Evolutionary conservation across 2,329 filamentous ascomycete genomes (phyloP).

Genomic region (Ramichloridium luteum): DNA sequence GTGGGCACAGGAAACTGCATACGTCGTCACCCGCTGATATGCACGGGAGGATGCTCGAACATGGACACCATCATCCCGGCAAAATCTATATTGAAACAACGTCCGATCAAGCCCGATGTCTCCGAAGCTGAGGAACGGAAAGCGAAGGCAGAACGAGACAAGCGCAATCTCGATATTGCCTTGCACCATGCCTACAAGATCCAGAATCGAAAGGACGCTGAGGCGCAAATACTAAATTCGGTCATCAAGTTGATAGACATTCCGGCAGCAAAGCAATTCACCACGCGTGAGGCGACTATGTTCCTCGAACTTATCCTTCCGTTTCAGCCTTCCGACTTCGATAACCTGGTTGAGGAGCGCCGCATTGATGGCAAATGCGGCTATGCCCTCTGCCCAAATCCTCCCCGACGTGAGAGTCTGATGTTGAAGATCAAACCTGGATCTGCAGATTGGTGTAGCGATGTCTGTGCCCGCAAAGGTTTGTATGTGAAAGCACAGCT

Average conservation of each 20-base stretch:
- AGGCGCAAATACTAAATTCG: constrained; percentile 58
- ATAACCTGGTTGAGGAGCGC: constrained; percentile 76
- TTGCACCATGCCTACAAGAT: constrained; percentile 72
- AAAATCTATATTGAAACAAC: constrained; percentile 37
- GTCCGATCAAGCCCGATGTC: constrained; percentile 19
- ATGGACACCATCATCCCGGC: constrained; percentile 24
- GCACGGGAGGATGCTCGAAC: constrained; percentile 1
- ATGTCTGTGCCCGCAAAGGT: constrained; percentile 63
- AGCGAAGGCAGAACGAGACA: constrained; percentile 24
- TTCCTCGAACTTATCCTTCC: constrained; percentile 57
- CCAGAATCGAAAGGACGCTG: constrained; percentile 68
- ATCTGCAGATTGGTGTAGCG: constrained; percentile 77
- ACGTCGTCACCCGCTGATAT: too few species aligned
- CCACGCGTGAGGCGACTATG: constrained; percentile 45
- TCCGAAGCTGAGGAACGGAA: constrained; percentile 15
- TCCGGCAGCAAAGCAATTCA: constrained; percentile 39
- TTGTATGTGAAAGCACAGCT: constrained; percentile 84
- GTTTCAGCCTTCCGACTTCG: constrained; percentile 83
- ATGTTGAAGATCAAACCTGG: constrained; percentile 60
- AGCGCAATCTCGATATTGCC: constrained; percentile 49
- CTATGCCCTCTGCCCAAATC: constrained; percentile 63
- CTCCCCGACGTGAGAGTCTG: constrained; percentile 45
- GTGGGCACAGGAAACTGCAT: too few species aligned
- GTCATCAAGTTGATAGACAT: constrained; percentile 60
- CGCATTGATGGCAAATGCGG: constrained; percentile 75